Conservation (phyloP, 148 eudicot species). For the Oxyria digyna region DNA sequence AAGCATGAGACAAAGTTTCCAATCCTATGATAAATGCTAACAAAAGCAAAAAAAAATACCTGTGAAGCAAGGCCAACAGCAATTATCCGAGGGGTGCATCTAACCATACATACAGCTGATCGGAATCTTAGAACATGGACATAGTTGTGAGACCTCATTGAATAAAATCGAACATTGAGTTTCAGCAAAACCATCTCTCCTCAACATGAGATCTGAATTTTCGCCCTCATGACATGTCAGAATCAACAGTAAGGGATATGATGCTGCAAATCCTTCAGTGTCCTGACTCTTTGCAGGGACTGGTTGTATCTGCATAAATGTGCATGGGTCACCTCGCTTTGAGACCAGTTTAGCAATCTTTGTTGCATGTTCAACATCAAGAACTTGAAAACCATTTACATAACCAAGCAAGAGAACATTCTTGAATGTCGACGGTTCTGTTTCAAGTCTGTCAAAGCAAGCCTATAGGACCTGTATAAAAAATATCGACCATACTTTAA, state of each 20-base stretch:
- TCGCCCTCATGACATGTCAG: constrained; percentile 23
- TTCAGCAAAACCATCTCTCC: constrained; percentile 17
- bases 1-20: background rate
- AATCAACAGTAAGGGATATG: constrained; percentile 28
- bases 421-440: constrained; percentile 18
- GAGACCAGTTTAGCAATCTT: constrained; percentile 32
- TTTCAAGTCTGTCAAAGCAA: constrained; percentile 35
- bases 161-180: constrained; percentile 30
- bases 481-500: too few species aligned
- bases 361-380: constrained; percentile 28
- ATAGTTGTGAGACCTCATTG: constrained; percentile 25
- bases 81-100: constrained; percentile 33
- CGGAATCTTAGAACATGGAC: constrained; percentile 27
- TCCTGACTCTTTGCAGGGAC: constrained; percentile 17
- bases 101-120: constrained; percentile 28
- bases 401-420: constrained; percentile 36
- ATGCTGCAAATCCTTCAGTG: constrained; percentile 24
- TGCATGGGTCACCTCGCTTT: constrained; percentile 27
- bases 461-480: constrained; percentile 40
- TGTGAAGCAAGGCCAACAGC: constrained; percentile 33
- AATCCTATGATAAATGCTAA: too few species aligned
- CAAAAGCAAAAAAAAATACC: constrained; percentile 11
- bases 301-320: constrained; percentile 37
- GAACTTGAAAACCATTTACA: constrained; percentile 34
- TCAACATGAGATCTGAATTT: constrained; percentile 7